Evolutionary conservation across 108 stramenopile genomes (phyloP), one percentile per base, ranked within the genome.

Genomic region (Cylindrotheca fusiformis): DNA sequence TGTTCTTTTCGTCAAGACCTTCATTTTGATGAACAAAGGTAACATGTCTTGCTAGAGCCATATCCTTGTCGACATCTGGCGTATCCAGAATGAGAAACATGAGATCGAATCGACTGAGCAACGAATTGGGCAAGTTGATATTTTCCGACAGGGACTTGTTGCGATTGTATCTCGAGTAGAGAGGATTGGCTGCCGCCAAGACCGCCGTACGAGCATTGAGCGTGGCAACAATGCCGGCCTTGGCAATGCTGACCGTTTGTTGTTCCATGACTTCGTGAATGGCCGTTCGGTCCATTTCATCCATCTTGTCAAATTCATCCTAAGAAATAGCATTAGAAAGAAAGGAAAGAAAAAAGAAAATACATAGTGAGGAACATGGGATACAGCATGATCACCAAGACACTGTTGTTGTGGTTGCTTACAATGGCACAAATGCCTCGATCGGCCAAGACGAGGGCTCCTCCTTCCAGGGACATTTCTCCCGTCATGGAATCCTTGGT

Each of bases 181-280:
- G 76, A 4, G 99, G 99, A 68, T 99, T 99, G 19, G 99, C 99
- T 10, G 99, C 99, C 0, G 99, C 99, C 10, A 99, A 80, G 5
- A 99, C 96, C 8, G 99, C 95, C 5, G 96, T 86, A 29, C 99
- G 91, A 3, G 99, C 99, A 79, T 99, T 98, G 14, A 99, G 75
- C 4, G 98, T 97, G 0, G 99, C 96, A 0, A 98, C 97, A 68
- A 99, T 99, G 23, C 99, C 99, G 0, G 97, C 99, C 71, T 99
- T 99, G 60, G 98, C 97, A 22, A 99, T 90, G 36, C 81, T 85
- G 8, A 99, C 96, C 12, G 97, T 98, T 84, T 99, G 99, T 61
- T 99, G 97, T 81, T 99, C 99, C 97, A 99, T 98, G 22, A 98
- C 99, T 83, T 99, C 99, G 77, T 99, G 99, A 54, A 99, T 99